Percentiles rank a stretch among this genome's conserved stretches.
Evolutionary conservation across 108 stramenopile species (phyloP).

Genomic region (Nitzschia inconspicua): DNA sequence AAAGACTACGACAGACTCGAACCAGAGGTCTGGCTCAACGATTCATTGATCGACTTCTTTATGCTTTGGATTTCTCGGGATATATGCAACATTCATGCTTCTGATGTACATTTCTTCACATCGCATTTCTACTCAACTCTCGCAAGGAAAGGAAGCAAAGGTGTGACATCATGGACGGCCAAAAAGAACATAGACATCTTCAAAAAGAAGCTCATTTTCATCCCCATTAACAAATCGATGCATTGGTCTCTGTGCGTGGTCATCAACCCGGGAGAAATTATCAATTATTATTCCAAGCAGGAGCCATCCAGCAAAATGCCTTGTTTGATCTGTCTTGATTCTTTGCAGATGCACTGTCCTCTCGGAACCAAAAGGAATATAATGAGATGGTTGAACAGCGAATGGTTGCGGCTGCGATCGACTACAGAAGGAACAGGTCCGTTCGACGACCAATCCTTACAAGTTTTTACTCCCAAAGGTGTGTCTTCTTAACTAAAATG

Average conservation of each 20-base stretch:
- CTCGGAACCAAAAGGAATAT: conserved; percentile 36
- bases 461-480: conserved; percentile 62
- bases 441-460: conserved; percentile 37
- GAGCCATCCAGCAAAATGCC: conserved; percentile 10
- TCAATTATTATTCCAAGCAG: neutral
- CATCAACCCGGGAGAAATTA: conserved; percentile 81
- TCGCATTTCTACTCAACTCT: conserved; percentile 88
- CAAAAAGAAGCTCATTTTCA: conserved; percentile 80
- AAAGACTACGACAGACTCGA: conserved; percentile 58
- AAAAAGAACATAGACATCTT: conserved; percentile 87
- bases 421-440: too few relatives aligned
- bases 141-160: conserved; percentile 46
- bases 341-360: conserved; percentile 69
- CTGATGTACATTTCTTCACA: conserved; percentile 71
- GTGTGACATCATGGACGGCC: conserved; percentile 75
- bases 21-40: conserved; percentile 79
- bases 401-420: conserved; percentile 69
- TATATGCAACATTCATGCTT: conserved; percentile 35
- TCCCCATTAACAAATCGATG: conserved; percentile 90
- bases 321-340: conserved; percentile 84
- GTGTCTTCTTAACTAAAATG: too few relatives aligned
- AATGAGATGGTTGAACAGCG: conserved; percentile 69
- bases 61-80: conserved; percentile 72
- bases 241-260: conserved; percentile 97
- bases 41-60: conserved; percentile 87